A percentile compares a stretch with the other conserved stretches of the same genome.
These are phyloP conservation scores for Candida tallmaniae DNA, from an alignment of 805 yeast genomes.

Conservation along the genomic window DNA sequence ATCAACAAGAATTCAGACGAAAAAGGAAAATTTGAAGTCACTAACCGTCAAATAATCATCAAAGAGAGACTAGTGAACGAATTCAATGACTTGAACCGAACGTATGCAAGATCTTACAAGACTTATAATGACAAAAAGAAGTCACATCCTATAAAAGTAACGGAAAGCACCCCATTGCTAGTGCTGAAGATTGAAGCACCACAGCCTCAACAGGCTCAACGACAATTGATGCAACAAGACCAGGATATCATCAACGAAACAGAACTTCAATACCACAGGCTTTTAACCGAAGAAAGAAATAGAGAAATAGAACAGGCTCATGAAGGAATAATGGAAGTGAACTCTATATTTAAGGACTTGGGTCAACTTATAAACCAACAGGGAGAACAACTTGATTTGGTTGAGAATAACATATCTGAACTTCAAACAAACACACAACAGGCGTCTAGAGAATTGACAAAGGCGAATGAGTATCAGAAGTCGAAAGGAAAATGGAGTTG, in stretches of 20 bases:
- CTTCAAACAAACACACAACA: conserved; percentile 60
- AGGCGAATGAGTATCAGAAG: conserved; percentile 74
- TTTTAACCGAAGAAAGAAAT: conserved; percentile 68
- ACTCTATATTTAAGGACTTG: conserved; percentile 77
- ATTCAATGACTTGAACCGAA: conserved; percentile 45
- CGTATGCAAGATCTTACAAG: conserved; percentile 8
- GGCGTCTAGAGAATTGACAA: conserved; percentile 65
- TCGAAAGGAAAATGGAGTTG: conserved; percentile 71
- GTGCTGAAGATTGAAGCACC: conserved; percentile 16
- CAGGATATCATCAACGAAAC: conserved; percentile 42
- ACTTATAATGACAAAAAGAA: conserved; percentile 49
- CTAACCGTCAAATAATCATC: conserved; percentile 39
- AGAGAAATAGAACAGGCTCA: conserved; percentile 68
- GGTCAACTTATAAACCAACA: conserved; percentile 78
- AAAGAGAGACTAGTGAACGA: conserved; percentile 55
- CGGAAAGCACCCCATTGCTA: conserved; percentile 41
- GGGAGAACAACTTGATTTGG: conserved; percentile 77
- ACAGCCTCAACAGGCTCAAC: conserved; percentile 17
- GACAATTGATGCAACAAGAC: conserved; percentile 27
- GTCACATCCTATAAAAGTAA: conserved; percentile 18
- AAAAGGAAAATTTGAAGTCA: conserved; percentile 21
- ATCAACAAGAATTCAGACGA: conserved; percentile 25
- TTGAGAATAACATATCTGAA: conserved; percentile 72
- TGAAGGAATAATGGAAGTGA: conserved; percentile 78
- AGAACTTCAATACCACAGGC: conserved; percentile 57